These are phyloP conservation scores for Osmanthus fragrans DNA, from an alignment of 257 asterid species.

Conservation along the genomic window DNA sequence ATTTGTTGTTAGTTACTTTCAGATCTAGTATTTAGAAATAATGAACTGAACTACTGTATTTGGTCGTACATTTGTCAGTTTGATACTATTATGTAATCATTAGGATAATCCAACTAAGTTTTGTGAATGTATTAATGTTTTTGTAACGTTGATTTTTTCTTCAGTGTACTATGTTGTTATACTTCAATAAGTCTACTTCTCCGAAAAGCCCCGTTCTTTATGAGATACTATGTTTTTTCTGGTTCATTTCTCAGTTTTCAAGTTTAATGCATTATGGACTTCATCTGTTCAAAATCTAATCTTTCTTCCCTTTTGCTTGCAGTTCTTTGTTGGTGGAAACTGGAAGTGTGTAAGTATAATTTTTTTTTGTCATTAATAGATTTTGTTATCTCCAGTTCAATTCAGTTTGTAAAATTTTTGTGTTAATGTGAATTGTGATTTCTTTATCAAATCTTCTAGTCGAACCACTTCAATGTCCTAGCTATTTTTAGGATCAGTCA, in stretches of 20 bases:
- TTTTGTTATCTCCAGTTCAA: neutral
- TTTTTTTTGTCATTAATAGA: neutral
- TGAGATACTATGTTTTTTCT: neutral
- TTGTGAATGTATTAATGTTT: neutral
- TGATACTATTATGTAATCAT: neutral
- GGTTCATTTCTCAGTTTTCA: neutral
- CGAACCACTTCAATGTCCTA: neutral
- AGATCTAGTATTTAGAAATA: conserved; percentile 27
- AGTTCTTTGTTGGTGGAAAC: conserved; percentile 99
- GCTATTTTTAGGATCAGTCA: neutral
- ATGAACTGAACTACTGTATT: neutral
- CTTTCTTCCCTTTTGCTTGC: conserved; percentile 41
- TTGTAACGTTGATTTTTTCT: neutral
- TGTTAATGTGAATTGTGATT: neutral
- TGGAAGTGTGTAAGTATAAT: conserved; percentile 95
- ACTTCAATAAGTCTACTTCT: neutral
- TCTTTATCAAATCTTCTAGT: neutral
- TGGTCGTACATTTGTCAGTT: neutral
- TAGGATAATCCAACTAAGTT: neutral
- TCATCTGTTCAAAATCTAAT: conserved; percentile 24
- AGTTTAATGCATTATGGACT: neutral
- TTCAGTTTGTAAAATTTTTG: neutral
- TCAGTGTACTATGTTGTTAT: neutral
- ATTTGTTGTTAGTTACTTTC: neutral
- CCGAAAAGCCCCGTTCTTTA: neutral